Evolutionary conservation across 108 stramenopile species (phyloP).

Genomic region (Conticribra guillardii): DNA sequence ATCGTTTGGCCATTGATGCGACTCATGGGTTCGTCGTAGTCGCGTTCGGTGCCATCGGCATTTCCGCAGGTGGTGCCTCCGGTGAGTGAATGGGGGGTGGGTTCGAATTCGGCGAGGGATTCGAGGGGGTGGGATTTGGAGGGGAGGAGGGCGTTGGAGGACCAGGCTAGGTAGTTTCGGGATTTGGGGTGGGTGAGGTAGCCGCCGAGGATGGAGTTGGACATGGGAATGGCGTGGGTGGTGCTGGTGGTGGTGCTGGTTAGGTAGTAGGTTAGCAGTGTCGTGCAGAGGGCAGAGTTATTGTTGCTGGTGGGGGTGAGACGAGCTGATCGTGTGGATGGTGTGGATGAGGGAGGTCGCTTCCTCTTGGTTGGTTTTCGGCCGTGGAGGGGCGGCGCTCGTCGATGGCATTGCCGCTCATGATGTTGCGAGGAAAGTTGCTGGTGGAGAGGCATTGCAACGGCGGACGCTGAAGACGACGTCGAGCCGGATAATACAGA

Average conservation of each 20-base stretch:
- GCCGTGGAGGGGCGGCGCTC: too few species aligned
- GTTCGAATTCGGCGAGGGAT: conserved; percentile 28
- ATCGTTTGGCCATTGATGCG: conserved; percentile 10
- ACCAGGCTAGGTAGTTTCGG: conserved; percentile 40
- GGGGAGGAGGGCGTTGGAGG: conserved; percentile 15
- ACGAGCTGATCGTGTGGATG: too few species aligned
- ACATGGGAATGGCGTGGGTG: not conserved
- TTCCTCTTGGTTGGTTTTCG: too few species aligned
- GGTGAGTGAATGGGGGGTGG: conserved; percentile 26
- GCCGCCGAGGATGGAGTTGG: conserved; percentile 21
- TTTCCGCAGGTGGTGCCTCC: conserved; percentile 16
- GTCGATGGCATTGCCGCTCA: too few species aligned
- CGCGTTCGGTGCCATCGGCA: conserved; percentile 20
- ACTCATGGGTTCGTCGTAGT: conserved; percentile 28
- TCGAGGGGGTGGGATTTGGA: conserved; percentile 10
- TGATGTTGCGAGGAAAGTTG: too few species aligned
- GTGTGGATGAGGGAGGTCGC: too few species aligned
- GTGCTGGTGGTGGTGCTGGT: not conserved
- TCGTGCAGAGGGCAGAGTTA: not conserved
- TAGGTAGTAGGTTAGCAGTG: not conserved
- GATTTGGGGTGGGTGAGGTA: conserved; percentile 33
- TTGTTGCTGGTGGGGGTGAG: not conserved
- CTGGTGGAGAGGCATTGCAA: too few species aligned
- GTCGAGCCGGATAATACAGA: too few species aligned
- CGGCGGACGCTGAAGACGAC: too few species aligned